A percentile compares a stretch with the other conserved stretches of the same genome.
Evolutionary conservation across 1,284 basidiomycete species (phyloP).

Genomic region (Cutaneotrichosporon cyanovorans): DNA sequence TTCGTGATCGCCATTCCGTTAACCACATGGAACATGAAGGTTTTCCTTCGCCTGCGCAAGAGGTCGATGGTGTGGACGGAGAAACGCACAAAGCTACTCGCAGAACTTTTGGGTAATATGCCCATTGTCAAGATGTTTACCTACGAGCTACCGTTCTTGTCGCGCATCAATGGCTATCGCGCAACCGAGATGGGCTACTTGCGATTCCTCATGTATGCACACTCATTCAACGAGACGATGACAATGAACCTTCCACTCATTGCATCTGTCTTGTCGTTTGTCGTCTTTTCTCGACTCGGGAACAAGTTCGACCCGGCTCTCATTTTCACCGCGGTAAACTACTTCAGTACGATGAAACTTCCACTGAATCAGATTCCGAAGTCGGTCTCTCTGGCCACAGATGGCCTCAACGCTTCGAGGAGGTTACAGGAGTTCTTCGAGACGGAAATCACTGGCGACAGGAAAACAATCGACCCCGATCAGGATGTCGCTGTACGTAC

Average conservation of each 20-base stretch:
- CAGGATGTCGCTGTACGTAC: slow-evolving; percentile 53
- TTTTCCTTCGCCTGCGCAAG: slow-evolving; percentile 12
- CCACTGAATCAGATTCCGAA: slow-evolving; percentile 64
- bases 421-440: slow-evolving; percentile 53
- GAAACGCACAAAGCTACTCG: slow-evolving; percentile 69
- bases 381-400: slow-evolving; percentile 57
- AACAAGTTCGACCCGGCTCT: slow-evolving; percentile 54
- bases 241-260: slow-evolving; percentile 49
- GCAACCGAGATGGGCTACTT: too few relatives aligned
- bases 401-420: slow-evolving; percentile 57
- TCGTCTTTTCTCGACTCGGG: slow-evolving; percentile 58
- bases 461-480: slow-evolving; percentile 47
- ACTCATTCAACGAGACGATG: slow-evolving; percentile 46
- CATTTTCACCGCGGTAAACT: slow-evolving; percentile 62
- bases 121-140: slow-evolving; percentile 71
- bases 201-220: slow-evolving; percentile 18
- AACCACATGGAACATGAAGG: too few relatives aligned
- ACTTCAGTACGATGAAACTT: slow-evolving; percentile 61
- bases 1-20: slow-evolving; percentile 57
- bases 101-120: slow-evolving; percentile 66
- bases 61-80: slow-evolving; percentile 57
- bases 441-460: slow-evolving; percentile 52
- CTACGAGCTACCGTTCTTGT: slow-evolving; percentile 60
- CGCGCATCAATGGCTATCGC: too few relatives aligned
- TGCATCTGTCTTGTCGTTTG: slow-evolving; percentile 66